phyloP scores from a whole-genome alignment of 2,329 filamentous ascomycete genomes.

The Rhynchosporium graminicola region DNA sequence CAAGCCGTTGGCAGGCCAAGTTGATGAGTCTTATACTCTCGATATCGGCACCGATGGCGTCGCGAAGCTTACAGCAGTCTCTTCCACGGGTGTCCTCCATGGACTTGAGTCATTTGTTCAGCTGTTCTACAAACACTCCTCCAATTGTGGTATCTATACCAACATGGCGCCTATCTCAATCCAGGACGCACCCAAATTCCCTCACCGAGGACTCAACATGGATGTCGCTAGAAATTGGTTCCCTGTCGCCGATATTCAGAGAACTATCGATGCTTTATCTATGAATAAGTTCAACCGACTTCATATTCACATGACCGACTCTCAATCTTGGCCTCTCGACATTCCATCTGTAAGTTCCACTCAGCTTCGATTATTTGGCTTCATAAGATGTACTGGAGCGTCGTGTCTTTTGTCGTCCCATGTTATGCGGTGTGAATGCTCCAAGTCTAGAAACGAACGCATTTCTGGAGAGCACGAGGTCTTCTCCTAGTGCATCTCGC shows the following conservation, averaged over 20 bases:
- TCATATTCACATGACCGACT: constrained; percentile 80
- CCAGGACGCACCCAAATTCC: constrained; percentile 71
- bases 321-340: constrained; percentile 83
- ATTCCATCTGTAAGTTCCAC: constrained; percentile 55
- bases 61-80: constrained; percentile 63
- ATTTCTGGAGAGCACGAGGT: too few relatives aligned
- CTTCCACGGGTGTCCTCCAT: constrained; percentile 68
- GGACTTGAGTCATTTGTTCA: constrained; percentile 78
- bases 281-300: constrained; percentile 84
- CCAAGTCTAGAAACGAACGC: too few relatives aligned
- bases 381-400: too few relatives aligned
- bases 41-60: constrained; percentile 58
- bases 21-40: constrained; percentile 77
- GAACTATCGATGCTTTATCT: constrained; percentile 73
- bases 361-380: too few relatives aligned
- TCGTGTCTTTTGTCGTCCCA: too few relatives aligned
- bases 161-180: constrained; percentile 70
- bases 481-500: too few relatives aligned
- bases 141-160: constrained; percentile 63
- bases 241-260: constrained; percentile 58
- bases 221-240: constrained; percentile 72
- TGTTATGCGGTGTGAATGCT: too few relatives aligned
- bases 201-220: constrained; percentile 77
- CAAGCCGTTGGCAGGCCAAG: constrained; percentile 61
- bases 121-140: constrained; percentile 73